Base-by-base conservation (phyloP, 225 moss, liverwort and hornwort species). In the Polytrichum commune region DNA sequence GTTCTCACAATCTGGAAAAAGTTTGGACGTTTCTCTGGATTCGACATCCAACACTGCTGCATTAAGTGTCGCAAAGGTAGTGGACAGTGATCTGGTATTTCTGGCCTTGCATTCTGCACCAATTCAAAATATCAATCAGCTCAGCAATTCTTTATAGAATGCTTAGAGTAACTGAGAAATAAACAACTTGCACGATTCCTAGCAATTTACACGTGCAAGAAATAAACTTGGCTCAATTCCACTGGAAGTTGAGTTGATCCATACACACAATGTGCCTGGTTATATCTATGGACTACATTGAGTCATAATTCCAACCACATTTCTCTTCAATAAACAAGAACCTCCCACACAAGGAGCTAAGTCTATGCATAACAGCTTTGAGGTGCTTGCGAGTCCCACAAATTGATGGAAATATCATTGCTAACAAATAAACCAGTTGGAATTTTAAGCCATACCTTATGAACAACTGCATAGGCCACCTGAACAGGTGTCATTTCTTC, bases 391-490 rank as follows among this genome's bases (percentile, higher is more conserved):
- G 61, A 62, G 16, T 8, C 8, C 23, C 61, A 62, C 23, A 62
- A 60, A 8, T 62, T 27, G 27, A 22, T 62, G 61, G 8, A 62
- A 13, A 5, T 1, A 38, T 54, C n/a, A 73, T 9, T 46, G 54
- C 29, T 58, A 29, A 54, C 54, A 29, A 29, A 8, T 23, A 20
- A 29, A 18, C 6, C 6, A 25, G 62, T 46, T 46, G 16, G 13
- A 46, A 13, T 8, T 57, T 57, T 57, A 19, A 8, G 9, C 6
- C 30, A 16, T 81, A 87, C 87, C 76, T 93, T 96, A n/a, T 96
- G 82, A 54, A 86, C 91, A 25, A 96, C 96, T 16, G 93, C 96
- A 32, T 87, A 96, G 0, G 96, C 96, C 73, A 93, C 96, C 74
- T 96, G 96, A 60, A 96, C 86, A 2, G 85, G 83, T 23, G 92